A percentile compares a stretch with the other conserved stretches of the same genome.
Conservation (phyloP, 352 stramenopile species). For the Pythium rishiriense region DNA sequence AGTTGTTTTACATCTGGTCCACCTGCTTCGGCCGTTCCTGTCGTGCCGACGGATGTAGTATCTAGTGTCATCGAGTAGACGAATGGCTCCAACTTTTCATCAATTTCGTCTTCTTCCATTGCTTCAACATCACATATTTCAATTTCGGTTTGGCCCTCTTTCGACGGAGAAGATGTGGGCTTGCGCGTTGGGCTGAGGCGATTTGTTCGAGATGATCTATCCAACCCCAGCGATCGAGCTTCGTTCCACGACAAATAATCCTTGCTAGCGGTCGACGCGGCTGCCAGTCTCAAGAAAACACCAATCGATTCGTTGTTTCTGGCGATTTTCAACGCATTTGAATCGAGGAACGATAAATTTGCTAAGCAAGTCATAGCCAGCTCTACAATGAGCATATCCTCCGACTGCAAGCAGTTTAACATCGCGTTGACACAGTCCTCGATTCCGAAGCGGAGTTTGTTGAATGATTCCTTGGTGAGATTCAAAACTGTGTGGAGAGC, state of each 20-base stretch:
- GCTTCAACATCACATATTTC: neutral
- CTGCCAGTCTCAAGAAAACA: constrained; percentile 51
- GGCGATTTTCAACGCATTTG: constrained; percentile 50
- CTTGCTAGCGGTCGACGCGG: constrained; percentile 37
- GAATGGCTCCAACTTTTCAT: constrained; percentile 33
- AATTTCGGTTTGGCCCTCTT: neutral
- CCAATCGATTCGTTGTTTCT: constrained; percentile 36
- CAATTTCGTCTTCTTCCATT: constrained; percentile 29
- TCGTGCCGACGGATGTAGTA: too few relatives aligned
- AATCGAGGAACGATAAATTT: constrained; percentile 60
- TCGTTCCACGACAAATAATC: constrained; percentile 66
- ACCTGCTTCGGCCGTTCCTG: too few relatives aligned
- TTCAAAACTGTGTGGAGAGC: constrained; percentile 54
- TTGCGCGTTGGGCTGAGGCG: constrained; percentile 5
- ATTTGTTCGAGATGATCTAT: neutral
- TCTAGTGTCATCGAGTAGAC: constrained; percentile 21
- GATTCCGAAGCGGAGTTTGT: constrained; percentile 72
- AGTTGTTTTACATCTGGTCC: constrained; percentile 31
- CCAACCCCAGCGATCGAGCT: constrained; percentile 22
- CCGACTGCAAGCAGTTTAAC: constrained; percentile 43
- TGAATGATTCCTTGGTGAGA: constrained; percentile 77
- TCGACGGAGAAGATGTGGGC: neutral
- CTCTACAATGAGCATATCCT: constrained; percentile 70
- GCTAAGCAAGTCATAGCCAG: constrained; percentile 59
- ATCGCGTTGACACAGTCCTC: constrained; percentile 56